Evolutionary conservation across 768 basidiomycete species (phyloP).

Genomic region (Phaffia tasmanica): DNA sequence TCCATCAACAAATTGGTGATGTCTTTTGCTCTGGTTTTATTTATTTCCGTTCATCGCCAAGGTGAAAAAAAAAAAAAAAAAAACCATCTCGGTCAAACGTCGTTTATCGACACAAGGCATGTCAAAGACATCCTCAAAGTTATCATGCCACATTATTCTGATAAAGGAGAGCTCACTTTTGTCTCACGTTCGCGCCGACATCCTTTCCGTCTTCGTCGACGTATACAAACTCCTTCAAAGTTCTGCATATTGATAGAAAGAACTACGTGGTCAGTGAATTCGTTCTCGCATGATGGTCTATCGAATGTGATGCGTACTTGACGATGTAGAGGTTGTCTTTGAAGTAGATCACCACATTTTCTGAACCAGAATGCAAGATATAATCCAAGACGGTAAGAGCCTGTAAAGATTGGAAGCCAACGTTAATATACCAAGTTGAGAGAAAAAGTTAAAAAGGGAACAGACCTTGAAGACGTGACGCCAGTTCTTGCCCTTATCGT

Average conservation of each 20-base stretch:
- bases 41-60: not conserved
- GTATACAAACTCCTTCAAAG: conserved; percentile 95
- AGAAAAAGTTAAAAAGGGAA: conserved; percentile 12
- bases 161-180: conserved; percentile 27
- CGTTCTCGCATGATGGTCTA: conserved; percentile 3
- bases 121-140: no score
- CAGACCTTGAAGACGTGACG: conserved; percentile 93
- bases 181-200: conserved; percentile 73
- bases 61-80: not conserved
- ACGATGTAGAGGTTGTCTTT: conserved; percentile 92
- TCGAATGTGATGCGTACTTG: conserved; percentile 44
- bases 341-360: conserved; percentile 98
- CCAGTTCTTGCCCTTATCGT: conserved; percentile 99
- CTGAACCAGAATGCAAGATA: conserved; percentile 86
- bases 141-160: conserved; percentile 39
- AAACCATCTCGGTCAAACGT: not conserved
- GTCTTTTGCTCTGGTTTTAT: conserved; percentile 78
- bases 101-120: no score
- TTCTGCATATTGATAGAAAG: conserved; percentile 36
- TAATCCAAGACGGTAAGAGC: conserved; percentile 92
- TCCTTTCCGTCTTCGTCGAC: conserved; percentile 92
- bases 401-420: conserved; percentile 16
- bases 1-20: conserved; percentile 89
- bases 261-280: not conserved
- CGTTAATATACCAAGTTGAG: not conserved